Evolutionary conservation across 306 rosid species (phyloP).

Genomic region (Cucumis cinereus): DNA sequence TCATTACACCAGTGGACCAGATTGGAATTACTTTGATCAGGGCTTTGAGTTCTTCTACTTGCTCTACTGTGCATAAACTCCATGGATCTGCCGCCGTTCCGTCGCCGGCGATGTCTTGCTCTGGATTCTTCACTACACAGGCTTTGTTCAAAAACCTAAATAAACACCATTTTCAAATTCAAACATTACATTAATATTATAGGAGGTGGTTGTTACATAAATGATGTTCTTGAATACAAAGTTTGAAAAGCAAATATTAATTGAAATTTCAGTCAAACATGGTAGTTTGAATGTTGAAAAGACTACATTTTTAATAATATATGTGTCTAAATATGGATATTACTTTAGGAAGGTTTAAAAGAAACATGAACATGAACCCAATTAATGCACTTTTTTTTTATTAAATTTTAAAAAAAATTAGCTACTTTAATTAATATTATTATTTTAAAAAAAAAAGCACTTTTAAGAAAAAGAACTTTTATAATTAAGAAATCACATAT

Average conservation of each 20-base stretch:
- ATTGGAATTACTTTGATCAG: conserved; percentile 48
- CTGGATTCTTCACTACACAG: conserved; percentile 31
- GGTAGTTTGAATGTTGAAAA: neutral
- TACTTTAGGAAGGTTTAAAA: neutral
- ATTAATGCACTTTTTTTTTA: neutral
- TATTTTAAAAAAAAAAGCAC: neutral
- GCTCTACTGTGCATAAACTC: conserved; percentile 53
- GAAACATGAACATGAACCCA: neutral
- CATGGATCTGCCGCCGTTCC: conserved; percentile 44
- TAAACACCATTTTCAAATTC: neutral
- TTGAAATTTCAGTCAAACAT: neutral
- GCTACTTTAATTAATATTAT: neutral
- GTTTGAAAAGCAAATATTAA: too few species aligned
- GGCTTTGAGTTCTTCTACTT: conserved; percentile 61
- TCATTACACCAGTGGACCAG: conserved; percentile 44
- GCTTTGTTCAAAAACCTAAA: conserved; percentile 50
- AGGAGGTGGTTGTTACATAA: too few species aligned
- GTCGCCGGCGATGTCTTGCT: conserved; percentile 25
- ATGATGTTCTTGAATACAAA: too few species aligned
- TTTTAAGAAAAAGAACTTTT: neutral
- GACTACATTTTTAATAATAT: neutral
- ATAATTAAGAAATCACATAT: neutral
- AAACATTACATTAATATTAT: too few species aligned
- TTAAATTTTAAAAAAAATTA: too few species aligned
- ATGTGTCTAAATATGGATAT: neutral